Base-by-base conservation (phyloP, 495 filamentous ascomycete species). In the Xylaria curta region DNA sequence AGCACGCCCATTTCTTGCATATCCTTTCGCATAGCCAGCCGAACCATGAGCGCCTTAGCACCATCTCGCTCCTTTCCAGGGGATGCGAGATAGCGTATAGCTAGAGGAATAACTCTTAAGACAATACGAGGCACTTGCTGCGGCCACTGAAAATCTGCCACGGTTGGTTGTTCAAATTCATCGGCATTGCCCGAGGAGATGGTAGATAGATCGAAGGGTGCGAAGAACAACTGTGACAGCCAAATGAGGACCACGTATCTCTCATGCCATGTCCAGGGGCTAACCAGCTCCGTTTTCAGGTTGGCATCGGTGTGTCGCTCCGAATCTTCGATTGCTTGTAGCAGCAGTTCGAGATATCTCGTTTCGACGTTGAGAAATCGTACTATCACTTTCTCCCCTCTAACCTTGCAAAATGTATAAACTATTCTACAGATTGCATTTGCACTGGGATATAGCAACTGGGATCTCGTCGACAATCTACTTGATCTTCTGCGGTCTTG, bases 401-500 rank as follows among this genome's bases (percentile, higher is more conserved):
- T 89, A 68, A 98, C 89, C 79, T 99, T 99, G 86, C 94, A 98
- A 68, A 98, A 89, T 0, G 91, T 92, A 79, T 98, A 97, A 17
- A 99, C 82, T 17, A 98, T 81, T 71, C 85, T 88, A 78, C 90
- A 92, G 62, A 97, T 87, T 28, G 92, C 94, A 67, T 88, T 87
- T 17, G 90, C 88, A 6, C 94, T 80, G 0, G 92, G 85, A 68
- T 84, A 81, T 2, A 88, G 73, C 79, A 90, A 72, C 69, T 80
- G 74, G 64, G 82, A 79, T 65, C 80, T 68, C 71, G 78, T 74
- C 59, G 83, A 75, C 69, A 79, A 49, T 13, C 53, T 75, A 33
- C 66, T 74, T 61, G 71, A 65, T 76, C 66, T 81, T 28, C 61
- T 79, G 51, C 67, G 78, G 69, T 81, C 85, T 81, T 78, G 85